phyloP scores from a whole-genome alignment of 176 grass and related monocot species.

The Lolium rigidum region DNA sequence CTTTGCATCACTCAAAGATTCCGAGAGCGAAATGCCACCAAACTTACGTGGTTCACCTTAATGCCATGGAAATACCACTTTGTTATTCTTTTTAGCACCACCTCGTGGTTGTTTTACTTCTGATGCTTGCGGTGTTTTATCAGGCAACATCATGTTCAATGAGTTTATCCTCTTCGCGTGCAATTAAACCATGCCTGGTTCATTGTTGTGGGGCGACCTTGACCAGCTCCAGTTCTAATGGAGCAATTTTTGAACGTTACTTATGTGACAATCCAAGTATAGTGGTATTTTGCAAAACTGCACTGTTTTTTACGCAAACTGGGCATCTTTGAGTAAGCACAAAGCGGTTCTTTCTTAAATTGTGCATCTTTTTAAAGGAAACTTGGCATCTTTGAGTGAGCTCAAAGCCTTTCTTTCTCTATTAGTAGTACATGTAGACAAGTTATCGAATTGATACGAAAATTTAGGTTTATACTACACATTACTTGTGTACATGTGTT shows the following conservation, averaged over 20 bases:
- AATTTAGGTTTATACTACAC: neutral
- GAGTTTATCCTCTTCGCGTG: neutral
- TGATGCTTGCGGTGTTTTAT: neutral
- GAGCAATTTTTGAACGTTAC: neutral
- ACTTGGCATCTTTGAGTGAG: neutral
- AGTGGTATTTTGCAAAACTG: neutral
- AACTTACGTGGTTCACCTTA: neutral
- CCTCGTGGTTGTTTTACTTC: neutral
- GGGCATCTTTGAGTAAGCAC: neutral
- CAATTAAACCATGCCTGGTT: neutral
- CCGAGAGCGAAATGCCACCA: neutral
- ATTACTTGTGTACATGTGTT: neutral
- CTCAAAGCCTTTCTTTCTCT: neutral
- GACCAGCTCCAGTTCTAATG: neutral
- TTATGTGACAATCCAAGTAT: neutral
- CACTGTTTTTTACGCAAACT: neutral
- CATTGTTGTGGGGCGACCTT: neutral
- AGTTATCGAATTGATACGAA: too few relatives aligned
- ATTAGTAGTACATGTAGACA: conserved; percentile 2
- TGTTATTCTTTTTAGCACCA: neutral
- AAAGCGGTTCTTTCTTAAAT: neutral
- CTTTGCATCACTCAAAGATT: neutral
- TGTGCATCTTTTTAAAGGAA: neutral
- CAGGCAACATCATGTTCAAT: neutral
- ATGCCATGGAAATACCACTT: neutral